phyloP scores from a whole-genome alignment of 1,284 basidiomycete genomes.

The Fomitopsis betulina region DNA sequence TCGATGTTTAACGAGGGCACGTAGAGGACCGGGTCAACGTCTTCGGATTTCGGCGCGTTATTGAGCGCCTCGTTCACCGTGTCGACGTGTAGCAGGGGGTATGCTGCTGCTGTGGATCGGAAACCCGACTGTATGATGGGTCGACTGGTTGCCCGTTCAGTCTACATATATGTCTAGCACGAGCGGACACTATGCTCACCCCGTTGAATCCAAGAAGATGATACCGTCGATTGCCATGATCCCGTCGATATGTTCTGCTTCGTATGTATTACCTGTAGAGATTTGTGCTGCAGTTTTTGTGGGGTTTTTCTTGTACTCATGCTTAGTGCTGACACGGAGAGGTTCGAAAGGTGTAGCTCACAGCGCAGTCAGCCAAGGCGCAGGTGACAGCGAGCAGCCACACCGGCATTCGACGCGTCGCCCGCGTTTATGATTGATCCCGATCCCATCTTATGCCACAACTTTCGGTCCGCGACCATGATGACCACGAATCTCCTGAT shows the following conservation, averaged over 20 bases:
- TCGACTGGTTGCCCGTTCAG: constrained; percentile 43
- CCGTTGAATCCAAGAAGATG: constrained; percentile 80
- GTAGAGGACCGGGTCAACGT: constrained; percentile 70
- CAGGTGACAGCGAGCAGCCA: no score
- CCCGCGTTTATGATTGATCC: no score
- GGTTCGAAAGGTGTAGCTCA: no score
- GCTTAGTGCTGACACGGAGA: no score
- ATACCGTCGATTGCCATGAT: constrained; percentile 84
- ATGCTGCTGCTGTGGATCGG: constrained; percentile 71
- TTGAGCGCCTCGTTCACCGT: constrained; percentile 73
- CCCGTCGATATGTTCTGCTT: not conserved
- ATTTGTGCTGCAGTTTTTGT: no score
- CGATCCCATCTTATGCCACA: no score
- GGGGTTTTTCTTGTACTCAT: no score
- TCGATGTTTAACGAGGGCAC: constrained; percentile 47
- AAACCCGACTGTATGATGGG: constrained; percentile 93
- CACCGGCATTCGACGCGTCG: no score
- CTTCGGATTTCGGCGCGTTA: constrained; percentile 44
- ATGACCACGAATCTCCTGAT: no score
- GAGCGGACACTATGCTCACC: constrained; percentile 42
- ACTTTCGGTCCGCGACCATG: no score
- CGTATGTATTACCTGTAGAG: no score
- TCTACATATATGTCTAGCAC: not conserved
- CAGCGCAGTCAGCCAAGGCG: no score
- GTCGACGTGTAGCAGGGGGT: constrained; percentile 85